phyloP scores from a whole-genome alignment of 441 rosid species.

The Gossypium lobatum region DNA sequence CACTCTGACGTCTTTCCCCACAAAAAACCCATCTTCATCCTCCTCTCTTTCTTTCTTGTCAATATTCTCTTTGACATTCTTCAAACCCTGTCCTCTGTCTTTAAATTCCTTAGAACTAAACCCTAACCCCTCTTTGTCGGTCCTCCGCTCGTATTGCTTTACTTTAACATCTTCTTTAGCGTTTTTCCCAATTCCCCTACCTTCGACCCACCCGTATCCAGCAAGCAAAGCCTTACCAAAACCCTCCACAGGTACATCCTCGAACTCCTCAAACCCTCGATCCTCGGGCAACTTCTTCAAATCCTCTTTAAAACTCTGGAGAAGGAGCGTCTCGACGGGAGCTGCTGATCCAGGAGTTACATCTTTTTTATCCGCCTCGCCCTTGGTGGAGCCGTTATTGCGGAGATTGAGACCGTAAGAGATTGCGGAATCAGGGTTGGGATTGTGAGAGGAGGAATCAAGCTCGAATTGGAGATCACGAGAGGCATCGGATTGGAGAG shows the following conservation, averaged over 20 bases:
- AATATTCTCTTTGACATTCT: slow-evolving; percentile 18
- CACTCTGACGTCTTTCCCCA: slow-evolving; percentile 62
- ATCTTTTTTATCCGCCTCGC: background rate
- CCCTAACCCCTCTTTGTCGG: slow-evolving; percentile 54
- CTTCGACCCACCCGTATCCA: slow-evolving; percentile 84
- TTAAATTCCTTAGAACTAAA: slow-evolving; percentile 22
- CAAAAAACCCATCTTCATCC: slow-evolving; percentile 28
- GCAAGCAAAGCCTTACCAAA: slow-evolving; percentile 67
- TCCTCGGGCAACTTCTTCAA: slow-evolving; percentile 54
- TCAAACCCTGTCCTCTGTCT: slow-evolving; percentile 10
- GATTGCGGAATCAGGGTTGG: slow-evolving; percentile 18
- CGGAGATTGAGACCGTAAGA: slow-evolving; percentile 68
- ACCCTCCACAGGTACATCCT: slow-evolving; percentile 66
- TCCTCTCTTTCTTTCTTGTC: slow-evolving; percentile 15
- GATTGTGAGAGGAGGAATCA: slow-evolving; percentile 26
- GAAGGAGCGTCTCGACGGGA: slow-evolving; percentile 31
- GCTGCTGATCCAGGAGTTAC: slow-evolving; percentile 10
- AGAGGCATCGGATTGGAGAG: slow-evolving; percentile 30
- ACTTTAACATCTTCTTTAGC: slow-evolving; percentile 57
- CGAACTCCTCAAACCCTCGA: slow-evolving; percentile 52
- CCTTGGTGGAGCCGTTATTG: slow-evolving; percentile 1
- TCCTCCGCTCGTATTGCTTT: slow-evolving; percentile 41
- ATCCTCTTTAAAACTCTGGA: slow-evolving; percentile 46
- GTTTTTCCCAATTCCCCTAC: slow-evolving; percentile 67
- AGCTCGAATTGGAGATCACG: slow-evolving; percentile 49